These are phyloP conservation scores for Wickerhamiella sergipiensis DNA, from an alignment of 805 yeast species.

Conservation along the genomic window DNA sequence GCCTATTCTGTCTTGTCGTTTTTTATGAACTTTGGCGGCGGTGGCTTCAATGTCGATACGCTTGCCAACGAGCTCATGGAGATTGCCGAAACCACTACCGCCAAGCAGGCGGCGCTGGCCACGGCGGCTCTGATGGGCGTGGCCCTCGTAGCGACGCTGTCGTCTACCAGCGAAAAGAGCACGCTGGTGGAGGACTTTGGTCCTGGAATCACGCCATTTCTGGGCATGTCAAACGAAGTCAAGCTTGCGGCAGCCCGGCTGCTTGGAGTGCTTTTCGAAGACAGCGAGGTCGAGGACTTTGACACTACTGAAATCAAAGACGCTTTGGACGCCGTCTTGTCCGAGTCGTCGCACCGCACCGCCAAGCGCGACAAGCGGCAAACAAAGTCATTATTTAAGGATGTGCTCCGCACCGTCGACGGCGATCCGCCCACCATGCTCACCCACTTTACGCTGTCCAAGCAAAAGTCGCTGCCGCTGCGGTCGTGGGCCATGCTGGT, in stretches of 20 bases:
- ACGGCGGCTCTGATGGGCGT: slow-evolving; percentile 20
- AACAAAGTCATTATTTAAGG: slow-evolving; percentile 26
- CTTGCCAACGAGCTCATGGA: slow-evolving; percentile 17
- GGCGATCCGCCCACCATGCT: slow-evolving; percentile 7
- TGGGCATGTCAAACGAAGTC: slow-evolving; percentile 34
- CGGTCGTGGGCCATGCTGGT: slow-evolving; percentile 24
- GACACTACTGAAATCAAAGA: slow-evolving; percentile 29
- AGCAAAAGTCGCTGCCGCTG: slow-evolving; percentile 18
- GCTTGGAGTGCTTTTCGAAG: slow-evolving; percentile 45
- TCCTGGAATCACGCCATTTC: slow-evolving; percentile 29
- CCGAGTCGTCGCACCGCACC: slow-evolving; percentile 40
- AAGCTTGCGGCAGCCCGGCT: slow-evolving; percentile 43
- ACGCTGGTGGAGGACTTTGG: slow-evolving; percentile 27
- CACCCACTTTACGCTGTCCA: slow-evolving; percentile 18
- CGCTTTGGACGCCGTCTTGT: slow-evolving; percentile 29
- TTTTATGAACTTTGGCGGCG: slow-evolving; percentile 22
- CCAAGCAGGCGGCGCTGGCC: slow-evolving; percentile 14
- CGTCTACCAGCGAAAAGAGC: slow-evolving; percentile 10
- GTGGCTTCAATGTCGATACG: slow-evolving; percentile 23
- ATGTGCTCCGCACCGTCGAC: slow-evolving; percentile 4
- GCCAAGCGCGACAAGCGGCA: slow-evolving; percentile 44
- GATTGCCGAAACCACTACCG: slow-evolving; percentile 17
- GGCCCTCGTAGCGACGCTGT: slow-evolving; percentile 20
- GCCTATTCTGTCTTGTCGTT: slow-evolving; percentile 21
- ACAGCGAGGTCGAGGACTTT: slow-evolving; percentile 14